These are phyloP conservation scores for Chloroidium sp. DNA, from an alignment of 163 green algal genomes.

Conservation along the genomic window DNA sequence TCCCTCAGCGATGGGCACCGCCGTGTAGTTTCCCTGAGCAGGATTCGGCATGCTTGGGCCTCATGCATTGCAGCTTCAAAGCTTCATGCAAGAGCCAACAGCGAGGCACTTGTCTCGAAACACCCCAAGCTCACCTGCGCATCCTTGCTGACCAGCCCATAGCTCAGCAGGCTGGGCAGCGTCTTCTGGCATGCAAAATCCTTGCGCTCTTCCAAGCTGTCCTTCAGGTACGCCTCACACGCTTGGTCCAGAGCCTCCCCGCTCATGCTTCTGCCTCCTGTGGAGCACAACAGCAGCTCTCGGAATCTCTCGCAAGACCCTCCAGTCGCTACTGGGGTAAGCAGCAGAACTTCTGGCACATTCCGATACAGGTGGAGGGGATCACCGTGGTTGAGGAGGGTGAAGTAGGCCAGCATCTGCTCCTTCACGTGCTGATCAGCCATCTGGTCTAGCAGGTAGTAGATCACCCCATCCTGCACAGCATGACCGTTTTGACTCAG, in stretches of 20 bases:
- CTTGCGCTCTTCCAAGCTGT: constrained; percentile 38
- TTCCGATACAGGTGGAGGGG: background rate
- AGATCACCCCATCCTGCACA: constrained; percentile 36
- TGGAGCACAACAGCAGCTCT: background rate
- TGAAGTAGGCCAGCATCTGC: constrained; percentile 49
- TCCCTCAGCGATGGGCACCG: constrained; percentile 1
- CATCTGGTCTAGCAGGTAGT: constrained; percentile 45
- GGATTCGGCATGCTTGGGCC: background rate
- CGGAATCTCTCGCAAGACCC: too few species aligned
- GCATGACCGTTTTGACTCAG: background rate
- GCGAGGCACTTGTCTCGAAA: too few species aligned
- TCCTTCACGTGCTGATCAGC: constrained; percentile 47
- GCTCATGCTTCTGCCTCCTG: constrained; percentile 7
- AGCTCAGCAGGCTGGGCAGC: constrained; percentile 34
- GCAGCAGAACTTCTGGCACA: background rate
- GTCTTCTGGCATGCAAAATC: constrained; percentile 44
- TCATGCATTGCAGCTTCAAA: too few species aligned
- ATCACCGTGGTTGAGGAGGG: constrained; percentile 30
- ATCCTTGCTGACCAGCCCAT: constrained; percentile 25
- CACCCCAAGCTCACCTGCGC: constrained; percentile 7
- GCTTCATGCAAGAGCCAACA: too few species aligned
- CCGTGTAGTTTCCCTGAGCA: background rate
- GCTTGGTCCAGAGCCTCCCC: constrained; percentile 29
- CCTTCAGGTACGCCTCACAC: constrained; percentile 33
- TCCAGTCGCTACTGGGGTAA: too few species aligned